Evolutionary conservation across 2,329 filamentous ascomycete genomes (phyloP).

Genomic region (Monilinia fructicola): DNA sequence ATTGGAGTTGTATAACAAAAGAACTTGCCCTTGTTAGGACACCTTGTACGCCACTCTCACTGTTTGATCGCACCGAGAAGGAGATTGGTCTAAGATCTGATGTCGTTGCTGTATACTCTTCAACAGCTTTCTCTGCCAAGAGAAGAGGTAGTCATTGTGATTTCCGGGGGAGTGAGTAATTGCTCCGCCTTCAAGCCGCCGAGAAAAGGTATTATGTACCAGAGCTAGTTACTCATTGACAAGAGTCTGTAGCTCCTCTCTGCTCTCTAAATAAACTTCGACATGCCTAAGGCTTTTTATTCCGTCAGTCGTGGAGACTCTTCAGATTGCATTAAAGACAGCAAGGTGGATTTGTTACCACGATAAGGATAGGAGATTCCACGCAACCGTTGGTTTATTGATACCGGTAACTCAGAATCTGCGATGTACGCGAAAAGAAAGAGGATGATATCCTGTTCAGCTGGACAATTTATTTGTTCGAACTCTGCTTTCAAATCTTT

Average conservation of each 20-base stretch:
- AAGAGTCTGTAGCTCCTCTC: background rate
- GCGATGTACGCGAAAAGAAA: background rate
- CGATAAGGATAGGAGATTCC: background rate
- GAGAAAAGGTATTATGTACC: no score
- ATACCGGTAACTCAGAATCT: background rate
- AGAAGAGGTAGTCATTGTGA: background rate
- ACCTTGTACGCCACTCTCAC: no score
- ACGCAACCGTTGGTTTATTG: background rate
- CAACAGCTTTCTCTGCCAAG: background rate
- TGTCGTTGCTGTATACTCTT: background rate
- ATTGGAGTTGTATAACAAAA: no score
- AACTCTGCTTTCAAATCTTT: background rate
- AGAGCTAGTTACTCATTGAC: background rate
- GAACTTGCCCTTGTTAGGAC: no score
- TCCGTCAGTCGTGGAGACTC: background rate
- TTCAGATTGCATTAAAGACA: background rate
- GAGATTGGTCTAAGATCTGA: no score
- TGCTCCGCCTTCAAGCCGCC: background rate
- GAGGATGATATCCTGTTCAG: background rate
- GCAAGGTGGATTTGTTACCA: background rate
- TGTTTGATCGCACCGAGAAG: no score
- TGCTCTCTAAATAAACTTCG: background rate
- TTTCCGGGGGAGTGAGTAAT: background rate
- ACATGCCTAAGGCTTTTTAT: background rate
- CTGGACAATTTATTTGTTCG: background rate